A percentile compares a stretch with the other conserved stretches of the same genome.
These are phyloP conservation scores for Lathyrus sativus DNA, from an alignment of 306 rosid species.

Conservation along the genomic window DNA sequence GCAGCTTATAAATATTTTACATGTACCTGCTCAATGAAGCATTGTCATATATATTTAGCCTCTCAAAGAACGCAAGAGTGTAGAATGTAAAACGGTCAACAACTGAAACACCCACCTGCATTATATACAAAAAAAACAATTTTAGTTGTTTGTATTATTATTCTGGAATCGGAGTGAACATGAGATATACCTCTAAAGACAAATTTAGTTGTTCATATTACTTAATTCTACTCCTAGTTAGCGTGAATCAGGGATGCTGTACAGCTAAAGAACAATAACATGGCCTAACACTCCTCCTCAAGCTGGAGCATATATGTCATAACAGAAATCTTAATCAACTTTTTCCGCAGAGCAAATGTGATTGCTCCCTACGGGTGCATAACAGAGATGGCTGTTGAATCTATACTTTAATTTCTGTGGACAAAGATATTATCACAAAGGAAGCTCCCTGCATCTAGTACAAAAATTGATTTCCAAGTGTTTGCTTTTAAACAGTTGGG, in stretches of 20 bases:
- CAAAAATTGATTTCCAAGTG: no score
- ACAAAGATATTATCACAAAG: no score
- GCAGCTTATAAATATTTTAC: not conserved
- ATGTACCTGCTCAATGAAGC: conserved; percentile 87
- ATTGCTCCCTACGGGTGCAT: no score
- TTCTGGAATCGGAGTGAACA: not conserved
- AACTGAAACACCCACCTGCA: conserved; percentile 94
- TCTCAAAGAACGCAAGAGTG: conserved; percentile 93
- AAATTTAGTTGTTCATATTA: not conserved
- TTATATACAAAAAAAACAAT: conserved; percentile 28
- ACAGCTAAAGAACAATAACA: not conserved
- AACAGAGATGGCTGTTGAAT: no score
- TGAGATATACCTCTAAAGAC: not conserved
- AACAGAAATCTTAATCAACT: no score
- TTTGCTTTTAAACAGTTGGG: no score
- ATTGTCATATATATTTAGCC: conserved; percentile 87
- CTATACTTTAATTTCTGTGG: no score
- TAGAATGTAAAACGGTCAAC: conserved; percentile 94
- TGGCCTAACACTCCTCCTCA: not conserved
- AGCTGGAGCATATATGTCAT: not conserved
- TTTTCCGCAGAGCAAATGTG: no score
- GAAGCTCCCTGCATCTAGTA: no score
- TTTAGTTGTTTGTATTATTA: conserved; percentile 1
- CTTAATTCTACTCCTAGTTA: not conserved
- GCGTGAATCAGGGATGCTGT: not conserved